Evolutionary conservation across 768 basidiomycete genomes (phyloP), one percentile per base, ranked within the genome.

Genomic region (Pleurotus giganteus): DNA sequence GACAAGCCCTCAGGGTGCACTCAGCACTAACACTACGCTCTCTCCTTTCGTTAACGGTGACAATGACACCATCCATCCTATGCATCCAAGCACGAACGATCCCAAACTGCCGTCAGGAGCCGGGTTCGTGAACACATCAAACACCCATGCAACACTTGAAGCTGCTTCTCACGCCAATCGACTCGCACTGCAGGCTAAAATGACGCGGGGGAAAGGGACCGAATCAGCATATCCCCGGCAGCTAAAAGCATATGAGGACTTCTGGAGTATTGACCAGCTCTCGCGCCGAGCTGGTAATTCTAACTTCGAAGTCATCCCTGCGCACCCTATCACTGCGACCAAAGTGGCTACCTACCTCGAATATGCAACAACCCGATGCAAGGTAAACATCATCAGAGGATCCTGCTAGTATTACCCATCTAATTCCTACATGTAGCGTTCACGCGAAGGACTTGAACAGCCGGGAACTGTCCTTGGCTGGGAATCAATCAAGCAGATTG

Each of bases 321-420:
- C 65, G 1, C 62, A 69, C 34, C 71, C 69, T 0, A 65, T 73
- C 44, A 66, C 63, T 0, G 63, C 60, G 0, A 59, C 59, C 1
- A 73, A 73, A 34, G 72, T 65, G 1, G 61, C 63, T 0, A 19
- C 65, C 4, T 74, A 69, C 51, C 64, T 73, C 5, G 32, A 66
- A 11, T 59, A 70, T 52, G 67, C 70, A 43, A 60, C 61, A 7
- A 65, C 61, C 0, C 61, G 63, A 2, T 42, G 55, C 19, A 71
- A 71, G 66, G 71, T 72, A 50, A 31, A 29, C 12, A 46, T 53
- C 41, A 45, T 32, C 15, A 31, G n/a, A n/a, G n/a, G n/a, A n/a
- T n/a, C 41, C 11, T 3, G 31, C 19, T 2, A 15, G 53, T 41
- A 11, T 47, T 13, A 19, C 21, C 54, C 29, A 23, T 42, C 46